Base-by-base conservation (phyloP, 78 protist genomes). In the Cavenderia fasciculata region DNA sequence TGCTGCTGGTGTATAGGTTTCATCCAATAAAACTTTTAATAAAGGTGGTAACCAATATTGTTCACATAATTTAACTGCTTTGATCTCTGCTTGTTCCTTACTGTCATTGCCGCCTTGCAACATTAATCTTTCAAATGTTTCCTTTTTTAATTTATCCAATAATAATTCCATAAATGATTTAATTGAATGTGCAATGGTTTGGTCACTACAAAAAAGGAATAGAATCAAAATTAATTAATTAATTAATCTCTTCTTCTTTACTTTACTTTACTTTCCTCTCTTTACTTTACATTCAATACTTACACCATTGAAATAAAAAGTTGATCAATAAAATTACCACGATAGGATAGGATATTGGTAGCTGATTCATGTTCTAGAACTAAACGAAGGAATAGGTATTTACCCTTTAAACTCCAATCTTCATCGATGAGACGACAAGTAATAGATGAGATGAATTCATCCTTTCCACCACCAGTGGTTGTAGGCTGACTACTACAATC, bases 371-470 rank as follows among this genome's bases (percentile, higher is more conserved):
- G 54, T 29, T 82, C 89, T 16, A 82, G 38, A 12, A 82, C 21
- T 16, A 57, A 54, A 40, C 40, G 51, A 19, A 82, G 38, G 23
- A 82, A 41, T 34, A 68, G 47, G 49, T 82, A 82, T 57, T 82
- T 82, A 31, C 74, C 87, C 52, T 78, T 82, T 56, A 54, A 70
- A n/a, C 33, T 49, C 89, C 89, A 82, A 52, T 66, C 74, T 56
- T 82, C 89, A 14, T 82, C 89, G 43, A 82, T 68, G 16, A 82
- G 38, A 46, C 61, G 40, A 19, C 29, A 27, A 25, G 89, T 82
- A 56, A 82, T 65, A 23, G 33, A 23, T 38, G 59, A 57, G 3
- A 82, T 68, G 46, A 82, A 82, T 36, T 25, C 23, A 34, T 1
- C 23, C 23, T n/a, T 43, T 44, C 36, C 4, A 23, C 7, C 41